Evolutionary conservation across 2,329 filamentous ascomycete species (phyloP).

Genomic region (Diplodia seriata): DNA sequence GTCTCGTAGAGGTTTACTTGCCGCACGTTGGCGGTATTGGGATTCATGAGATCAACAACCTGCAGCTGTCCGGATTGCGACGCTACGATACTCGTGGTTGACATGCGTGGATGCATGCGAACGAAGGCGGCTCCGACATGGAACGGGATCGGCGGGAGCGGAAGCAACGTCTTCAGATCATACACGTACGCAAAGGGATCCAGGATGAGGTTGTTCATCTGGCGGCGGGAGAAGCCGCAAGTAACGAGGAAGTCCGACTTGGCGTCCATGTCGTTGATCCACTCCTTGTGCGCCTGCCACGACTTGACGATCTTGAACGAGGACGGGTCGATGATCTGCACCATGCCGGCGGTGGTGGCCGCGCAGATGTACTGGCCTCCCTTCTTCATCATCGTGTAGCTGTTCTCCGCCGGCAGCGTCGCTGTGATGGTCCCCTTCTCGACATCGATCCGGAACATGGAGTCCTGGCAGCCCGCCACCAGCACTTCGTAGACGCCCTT

Average conservation of each 20-base stretch:
- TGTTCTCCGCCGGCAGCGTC: conserved; percentile 69
- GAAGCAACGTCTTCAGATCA: conserved; percentile 87
- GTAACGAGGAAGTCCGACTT: conserved; percentile 95
- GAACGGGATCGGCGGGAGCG: conserved; percentile 88
- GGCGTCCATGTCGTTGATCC: conserved; percentile 96
- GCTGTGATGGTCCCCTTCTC: conserved; percentile 59
- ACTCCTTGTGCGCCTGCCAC: conserved; percentile 88
- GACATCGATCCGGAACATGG: conserved; percentile 79
- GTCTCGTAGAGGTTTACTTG: conserved; percentile 77
- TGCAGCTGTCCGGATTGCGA: conserved; percentile 94
- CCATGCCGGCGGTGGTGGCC: conserved; percentile 79
- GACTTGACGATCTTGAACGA: conserved; percentile 80
- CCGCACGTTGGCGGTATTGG: conserved; percentile 82
- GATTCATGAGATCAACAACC: conserved; percentile 93
- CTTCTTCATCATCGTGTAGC: conserved; percentile 92
- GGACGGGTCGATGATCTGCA: conserved; percentile 84
- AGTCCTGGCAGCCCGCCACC: conserved; percentile 83
- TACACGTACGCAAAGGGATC: conserved; percentile 96
- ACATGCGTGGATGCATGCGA: conserved; percentile 94
- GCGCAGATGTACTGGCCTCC: conserved; percentile 87
- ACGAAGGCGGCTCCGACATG: conserved; percentile 93
- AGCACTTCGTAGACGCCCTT: conserved; percentile 83
- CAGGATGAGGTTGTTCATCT: conserved; percentile 78
- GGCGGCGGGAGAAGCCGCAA: conserved; percentile 88
- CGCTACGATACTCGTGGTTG: conserved; percentile 91